Evolutionary conservation across 1,139 yeast species (phyloP).

Genomic region (Entelexis paramagnoliae): DNA sequence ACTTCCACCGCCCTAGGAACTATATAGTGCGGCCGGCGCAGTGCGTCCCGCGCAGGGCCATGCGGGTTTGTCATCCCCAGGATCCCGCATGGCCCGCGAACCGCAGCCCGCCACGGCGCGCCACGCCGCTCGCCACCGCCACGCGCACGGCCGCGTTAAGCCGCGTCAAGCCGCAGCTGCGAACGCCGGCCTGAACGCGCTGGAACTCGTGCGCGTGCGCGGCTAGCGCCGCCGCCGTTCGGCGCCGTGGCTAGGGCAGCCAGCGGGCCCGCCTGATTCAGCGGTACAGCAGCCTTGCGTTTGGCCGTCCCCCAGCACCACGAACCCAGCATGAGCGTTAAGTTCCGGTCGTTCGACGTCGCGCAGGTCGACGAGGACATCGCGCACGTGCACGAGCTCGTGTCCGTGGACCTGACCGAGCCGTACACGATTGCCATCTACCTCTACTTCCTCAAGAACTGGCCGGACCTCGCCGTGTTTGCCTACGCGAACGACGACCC

Average conservation of each 20-base stretch:
- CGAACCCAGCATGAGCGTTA: slow-evolving; percentile 7
- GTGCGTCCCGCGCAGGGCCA: not conserved
- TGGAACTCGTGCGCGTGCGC: too few relatives aligned
- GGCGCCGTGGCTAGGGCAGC: slow-evolving; percentile 1
- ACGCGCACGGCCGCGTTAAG: too few relatives aligned
- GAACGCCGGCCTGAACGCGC: too few relatives aligned
- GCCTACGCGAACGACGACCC: slow-evolving; percentile 36
- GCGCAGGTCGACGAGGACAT: slow-evolving; percentile 29
- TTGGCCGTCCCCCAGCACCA: too few relatives aligned
- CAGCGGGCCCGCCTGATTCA: not conserved
- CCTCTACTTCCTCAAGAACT: slow-evolving; percentile 54
- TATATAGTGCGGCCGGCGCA: not conserved
- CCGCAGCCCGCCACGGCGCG: too few relatives aligned
- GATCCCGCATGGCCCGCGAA: too few relatives aligned
- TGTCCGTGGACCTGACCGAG: slow-evolving; percentile 55
- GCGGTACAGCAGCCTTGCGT: not conserved
- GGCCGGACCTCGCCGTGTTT: slow-evolving; percentile 54
- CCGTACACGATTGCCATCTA: slow-evolving; percentile 67
- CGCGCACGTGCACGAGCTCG: slow-evolving; percentile 36
- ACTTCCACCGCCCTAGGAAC: not conserved
- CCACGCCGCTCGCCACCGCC: too few relatives aligned
- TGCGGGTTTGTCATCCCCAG: slow-evolving; percentile 3
- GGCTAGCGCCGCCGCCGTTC: too few relatives aligned
- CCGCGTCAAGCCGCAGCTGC: too few relatives aligned
- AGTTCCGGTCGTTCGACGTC: slow-evolving; percentile 23